Evolutionary conservation across 805 yeast genomes (phyloP).

Genomic region (Cyberlindnera misumaiensis): DNA sequence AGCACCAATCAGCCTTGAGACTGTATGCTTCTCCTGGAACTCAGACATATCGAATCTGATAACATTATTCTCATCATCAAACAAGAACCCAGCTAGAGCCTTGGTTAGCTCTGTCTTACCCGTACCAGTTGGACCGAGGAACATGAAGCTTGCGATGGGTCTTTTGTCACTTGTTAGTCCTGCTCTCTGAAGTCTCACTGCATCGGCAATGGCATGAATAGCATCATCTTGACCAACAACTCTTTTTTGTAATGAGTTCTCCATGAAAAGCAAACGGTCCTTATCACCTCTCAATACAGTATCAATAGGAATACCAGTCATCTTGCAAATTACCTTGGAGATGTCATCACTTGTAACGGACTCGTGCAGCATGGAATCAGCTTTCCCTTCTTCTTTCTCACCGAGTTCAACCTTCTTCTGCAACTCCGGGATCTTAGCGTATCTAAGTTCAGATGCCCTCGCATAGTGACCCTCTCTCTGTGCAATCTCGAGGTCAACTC

Average conservation of each 20-base stretch:
- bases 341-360: slow-evolving; percentile 93
- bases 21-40: slow-evolving; percentile 90
- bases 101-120: slow-evolving; percentile 97
- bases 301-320: slow-evolving; percentile 94
- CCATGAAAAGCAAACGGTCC: slow-evolving; percentile 87
- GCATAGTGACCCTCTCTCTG: slow-evolving; percentile 85
- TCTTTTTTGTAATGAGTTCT: slow-evolving; percentile 60
- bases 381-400: slow-evolving; percentile 27
- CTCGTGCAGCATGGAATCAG: slow-evolving; percentile 60
- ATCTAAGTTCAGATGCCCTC: slow-evolving; percentile 83
- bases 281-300: slow-evolving; percentile 91
- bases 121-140: slow-evolving; percentile 97
- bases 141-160: slow-evolving; percentile 95
- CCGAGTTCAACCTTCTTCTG: slow-evolving; percentile 50
- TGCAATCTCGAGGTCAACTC: slow-evolving; percentile 71
- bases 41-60: slow-evolving; percentile 97
- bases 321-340: slow-evolving; percentile 82
- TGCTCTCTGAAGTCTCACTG: slow-evolving; percentile 93
- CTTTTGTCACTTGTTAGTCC: slow-evolving; percentile 91
- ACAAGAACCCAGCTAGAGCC: slow-evolving; percentile 83
- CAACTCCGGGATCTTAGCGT: slow-evolving; percentile 76
- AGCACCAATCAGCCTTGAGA: slow-evolving; percentile 89
- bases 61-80: slow-evolving; percentile 82
- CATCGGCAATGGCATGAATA: slow-evolving; percentile 80
- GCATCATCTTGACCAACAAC: slow-evolving; percentile 97